Percentiles rank a stretch among this genome's conserved stretches.
phyloP scores from a whole-genome alignment of 371 early-diverging fungal genomes.

The Apophysomyces ossiformis region DNA sequence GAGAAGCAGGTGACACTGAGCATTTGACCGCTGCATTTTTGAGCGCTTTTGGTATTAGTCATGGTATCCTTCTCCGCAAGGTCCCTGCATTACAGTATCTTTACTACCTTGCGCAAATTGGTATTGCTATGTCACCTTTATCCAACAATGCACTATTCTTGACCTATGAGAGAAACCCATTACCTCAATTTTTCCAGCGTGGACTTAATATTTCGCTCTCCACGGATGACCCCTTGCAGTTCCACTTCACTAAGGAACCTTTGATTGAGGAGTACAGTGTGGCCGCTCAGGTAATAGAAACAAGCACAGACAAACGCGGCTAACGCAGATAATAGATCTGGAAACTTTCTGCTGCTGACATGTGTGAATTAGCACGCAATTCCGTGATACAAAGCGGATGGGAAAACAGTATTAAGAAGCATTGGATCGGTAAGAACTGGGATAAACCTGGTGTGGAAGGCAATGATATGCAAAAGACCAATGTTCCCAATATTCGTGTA shows the following conservation, averaged over 20 bases:
- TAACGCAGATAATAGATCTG: conserved; percentile 67
- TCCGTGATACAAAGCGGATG: conserved; percentile 95
- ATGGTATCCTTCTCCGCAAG: conserved; percentile 97
- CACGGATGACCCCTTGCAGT: conserved; percentile 98
- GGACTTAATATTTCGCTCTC: conserved; percentile 96
- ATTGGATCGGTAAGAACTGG: conserved; percentile 92
- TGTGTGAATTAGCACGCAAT: conserved; percentile 98
- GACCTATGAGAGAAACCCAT: conserved; percentile 96
- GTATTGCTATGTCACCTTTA: conserved; percentile 98
- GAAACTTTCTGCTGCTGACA: conserved; percentile 93
- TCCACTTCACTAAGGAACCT: conserved; percentile 98
- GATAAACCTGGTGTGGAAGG: conserved; percentile 79
- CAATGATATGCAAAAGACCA: conserved; percentile 94
- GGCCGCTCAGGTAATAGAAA: conserved; percentile 86
- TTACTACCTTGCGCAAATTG: conserved; percentile 95
- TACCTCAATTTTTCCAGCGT: conserved; percentile 92
- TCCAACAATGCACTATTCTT: conserved; percentile 98
- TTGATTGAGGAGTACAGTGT: conserved; percentile 99
- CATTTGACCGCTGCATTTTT: conserved; percentile 95
- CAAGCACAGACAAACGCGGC: background rate
- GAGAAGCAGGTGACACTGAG: conserved; percentile 98
- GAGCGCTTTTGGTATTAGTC: conserved; percentile 90
- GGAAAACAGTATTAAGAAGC: conserved; percentile 87
- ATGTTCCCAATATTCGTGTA: conserved; percentile 94
- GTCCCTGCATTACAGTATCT: conserved; percentile 97